Evolutionary conservation across 129 eudicot species (phyloP).

Genomic region (Escallonia rubra): DNA sequence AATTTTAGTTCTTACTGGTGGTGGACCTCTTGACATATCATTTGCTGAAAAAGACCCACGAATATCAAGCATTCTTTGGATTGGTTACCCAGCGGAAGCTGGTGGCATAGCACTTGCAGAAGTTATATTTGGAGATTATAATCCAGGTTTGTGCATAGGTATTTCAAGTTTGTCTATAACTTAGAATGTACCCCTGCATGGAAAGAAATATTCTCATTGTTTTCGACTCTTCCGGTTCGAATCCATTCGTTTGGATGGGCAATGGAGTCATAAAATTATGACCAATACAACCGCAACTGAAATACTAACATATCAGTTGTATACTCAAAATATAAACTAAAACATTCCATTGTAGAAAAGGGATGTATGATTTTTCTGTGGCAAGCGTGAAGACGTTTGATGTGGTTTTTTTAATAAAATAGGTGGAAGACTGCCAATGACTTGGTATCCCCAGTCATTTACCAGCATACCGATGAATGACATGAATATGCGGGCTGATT

Average conservation of each 20-base stretch:
- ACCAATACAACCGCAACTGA: no score
- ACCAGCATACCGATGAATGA: constrained; percentile 72
- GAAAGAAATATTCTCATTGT: no score
- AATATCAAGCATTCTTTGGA: constrained; percentile 79
- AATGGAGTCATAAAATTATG: no score
- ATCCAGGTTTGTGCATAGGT: constrained; percentile 53
- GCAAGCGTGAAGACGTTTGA: no score
- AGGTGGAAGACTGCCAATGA: constrained; percentile 86
- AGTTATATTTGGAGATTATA: constrained; percentile 76
- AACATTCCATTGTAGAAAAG: no score
- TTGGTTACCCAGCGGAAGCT: constrained; percentile 95
- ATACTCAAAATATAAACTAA: no score
- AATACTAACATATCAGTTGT: no score
- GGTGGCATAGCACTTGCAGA: constrained; percentile 83
- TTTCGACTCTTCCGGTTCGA: no score
- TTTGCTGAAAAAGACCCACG: constrained; percentile 58
- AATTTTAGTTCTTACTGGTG: constrained; percentile 78
- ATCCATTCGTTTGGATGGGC: no score
- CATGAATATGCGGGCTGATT: constrained; percentile 88
- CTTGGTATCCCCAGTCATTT: constrained; percentile 91
- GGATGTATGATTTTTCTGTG: no score
- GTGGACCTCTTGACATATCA: constrained; percentile 88
- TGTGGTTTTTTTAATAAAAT: constrained; percentile 1
- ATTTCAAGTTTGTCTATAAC: no score
- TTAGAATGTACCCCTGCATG: no score